Evolutionary conservation across 768 basidiomycete genomes (phyloP).

Genomic region (Tricholoma bakamatsutake): DNA sequence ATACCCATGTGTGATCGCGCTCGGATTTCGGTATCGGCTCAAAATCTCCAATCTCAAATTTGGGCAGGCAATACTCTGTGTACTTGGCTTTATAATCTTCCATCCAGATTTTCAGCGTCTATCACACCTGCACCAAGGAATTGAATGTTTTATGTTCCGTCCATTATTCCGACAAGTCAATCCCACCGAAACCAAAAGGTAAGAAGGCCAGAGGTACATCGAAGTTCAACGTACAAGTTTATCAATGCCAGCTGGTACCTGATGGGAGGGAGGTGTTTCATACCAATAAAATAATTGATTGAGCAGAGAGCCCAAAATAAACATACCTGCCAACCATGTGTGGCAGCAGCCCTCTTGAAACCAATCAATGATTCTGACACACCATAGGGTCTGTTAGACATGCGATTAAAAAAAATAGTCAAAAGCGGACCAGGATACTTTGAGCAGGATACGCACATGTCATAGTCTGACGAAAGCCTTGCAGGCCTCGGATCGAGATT

Average conservation of each 20-base stretch:
- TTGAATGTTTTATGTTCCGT: neutral
- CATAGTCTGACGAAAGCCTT: conserved; percentile 47
- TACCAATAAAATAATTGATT: too few relatives aligned
- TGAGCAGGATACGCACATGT: conserved; percentile 26
- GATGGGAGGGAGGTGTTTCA: neutral
- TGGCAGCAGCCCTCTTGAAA: conserved; percentile 56
- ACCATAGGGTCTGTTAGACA: conserved; percentile 33
- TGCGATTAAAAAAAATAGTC: neutral
- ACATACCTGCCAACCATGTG: conserved; percentile 59
- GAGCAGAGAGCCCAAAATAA: too few relatives aligned
- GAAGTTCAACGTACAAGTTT: conserved; percentile 25
- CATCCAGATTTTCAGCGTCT: too few relatives aligned
- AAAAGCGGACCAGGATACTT: neutral
- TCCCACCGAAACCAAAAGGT: neutral
- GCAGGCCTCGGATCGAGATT: conserved; percentile 62
- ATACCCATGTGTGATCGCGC: too few relatives aligned
- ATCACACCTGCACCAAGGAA: neutral
- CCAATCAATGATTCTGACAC: conserved; percentile 57
- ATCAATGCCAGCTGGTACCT: conserved; percentile 21
- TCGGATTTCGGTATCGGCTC: too few relatives aligned
- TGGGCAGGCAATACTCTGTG: too few relatives aligned
- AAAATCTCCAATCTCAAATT: too few relatives aligned
- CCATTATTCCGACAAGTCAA: neutral
- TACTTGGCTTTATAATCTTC: too few relatives aligned
- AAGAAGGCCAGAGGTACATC: too few relatives aligned